Base-by-base conservation (phyloP, 2,329 filamentous ascomycete genomes). In the Colletotrichum chlorophyti region DNA sequence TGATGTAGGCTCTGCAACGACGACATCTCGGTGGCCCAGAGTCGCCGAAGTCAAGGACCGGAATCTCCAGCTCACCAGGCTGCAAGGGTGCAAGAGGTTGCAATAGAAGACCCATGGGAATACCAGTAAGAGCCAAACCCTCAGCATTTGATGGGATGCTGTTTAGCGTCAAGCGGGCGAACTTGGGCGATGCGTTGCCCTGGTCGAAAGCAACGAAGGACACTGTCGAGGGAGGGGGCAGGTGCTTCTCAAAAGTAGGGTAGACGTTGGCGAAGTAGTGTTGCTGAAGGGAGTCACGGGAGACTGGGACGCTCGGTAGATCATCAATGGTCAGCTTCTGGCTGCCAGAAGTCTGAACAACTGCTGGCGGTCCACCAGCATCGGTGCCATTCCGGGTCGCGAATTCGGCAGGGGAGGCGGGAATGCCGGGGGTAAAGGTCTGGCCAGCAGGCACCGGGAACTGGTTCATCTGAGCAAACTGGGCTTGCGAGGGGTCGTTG, bases 191-290 rank as follows among this genome's bases (percentile, higher is more conserved):
- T 5, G 95, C 89, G 72, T 97, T 99, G 67, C 95, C 95, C 74
- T 99, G 95, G 68, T 99, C 95, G 67, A 88, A 91, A n/a, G 93
- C 91, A 32, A 97, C 90, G 69, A 95, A 98, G 2, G 95, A 93
- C 19, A 95, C 84, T 5, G 90, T 86, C 12, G 93, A 91, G 3
- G 95, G 93, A 42, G 95, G 95, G 10, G 95, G 93, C 2, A 97
- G 82, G 70, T 97, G 93, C 58, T 91, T 91, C 76, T 98, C 94
- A 78, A 98, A 96, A 4, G 95, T 99, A 15, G 94, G 93, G 72
- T 97, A 98, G 48, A 96, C 83, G 72, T 97, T 91, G 65, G 83
- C 87, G 66, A 96, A 84, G 71, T 94, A 99, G 76, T 93, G 90
- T 64, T 90, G 88, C 64, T 95, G 91, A 7, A 91, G 83, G 7